These are phyloP conservation scores for Paraglomus occultum DNA, from an alignment of 192 early-diverging fungal genomes.

Conservation along the genomic window DNA sequence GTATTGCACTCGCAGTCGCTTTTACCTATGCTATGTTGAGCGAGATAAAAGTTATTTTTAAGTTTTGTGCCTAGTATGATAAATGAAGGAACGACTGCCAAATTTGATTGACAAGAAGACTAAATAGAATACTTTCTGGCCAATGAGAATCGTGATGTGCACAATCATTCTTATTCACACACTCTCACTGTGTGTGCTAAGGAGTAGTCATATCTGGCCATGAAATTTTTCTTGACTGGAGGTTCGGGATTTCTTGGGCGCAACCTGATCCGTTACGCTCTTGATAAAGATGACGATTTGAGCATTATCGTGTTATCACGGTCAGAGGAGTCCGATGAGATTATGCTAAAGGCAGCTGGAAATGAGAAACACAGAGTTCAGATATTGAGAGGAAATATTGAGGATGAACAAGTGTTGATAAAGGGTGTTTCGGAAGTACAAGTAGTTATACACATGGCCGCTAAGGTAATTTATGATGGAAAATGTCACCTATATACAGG, in stretches of 20 bases:
- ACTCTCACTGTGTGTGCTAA: background rate
- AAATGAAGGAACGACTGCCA: too few relatives aligned
- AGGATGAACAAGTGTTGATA: slow-evolving; percentile 18
- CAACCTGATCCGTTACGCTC: slow-evolving; percentile 17
- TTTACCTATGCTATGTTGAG: too few relatives aligned
- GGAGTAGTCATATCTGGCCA: background rate
- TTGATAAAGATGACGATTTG: background rate
- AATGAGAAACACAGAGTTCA: slow-evolving; percentile 1
- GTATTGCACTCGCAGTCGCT: too few relatives aligned
- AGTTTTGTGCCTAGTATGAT: too few relatives aligned
- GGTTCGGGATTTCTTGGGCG: slow-evolving; percentile 23
- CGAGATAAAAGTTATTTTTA: too few relatives aligned
- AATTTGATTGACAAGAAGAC: too few relatives aligned
- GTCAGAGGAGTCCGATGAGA: slow-evolving; percentile 8
- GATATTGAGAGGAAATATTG: slow-evolving; percentile 19
- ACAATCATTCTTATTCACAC: too few relatives aligned
- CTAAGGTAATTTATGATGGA: background rate
- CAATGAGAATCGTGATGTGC: too few relatives aligned
- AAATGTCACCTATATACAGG: too few relatives aligned
- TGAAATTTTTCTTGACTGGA: slow-evolving; percentile 25
- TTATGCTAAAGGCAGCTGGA: background rate
- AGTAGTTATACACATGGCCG: slow-evolving; percentile 21
- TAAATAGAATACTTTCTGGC: too few relatives aligned
- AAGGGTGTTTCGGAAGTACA: slow-evolving; percentile 7
- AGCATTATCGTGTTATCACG: slow-evolving; percentile 8